Base-by-base conservation (phyloP, 257 asterid species). In the Nicotiana knightiana region DNA sequence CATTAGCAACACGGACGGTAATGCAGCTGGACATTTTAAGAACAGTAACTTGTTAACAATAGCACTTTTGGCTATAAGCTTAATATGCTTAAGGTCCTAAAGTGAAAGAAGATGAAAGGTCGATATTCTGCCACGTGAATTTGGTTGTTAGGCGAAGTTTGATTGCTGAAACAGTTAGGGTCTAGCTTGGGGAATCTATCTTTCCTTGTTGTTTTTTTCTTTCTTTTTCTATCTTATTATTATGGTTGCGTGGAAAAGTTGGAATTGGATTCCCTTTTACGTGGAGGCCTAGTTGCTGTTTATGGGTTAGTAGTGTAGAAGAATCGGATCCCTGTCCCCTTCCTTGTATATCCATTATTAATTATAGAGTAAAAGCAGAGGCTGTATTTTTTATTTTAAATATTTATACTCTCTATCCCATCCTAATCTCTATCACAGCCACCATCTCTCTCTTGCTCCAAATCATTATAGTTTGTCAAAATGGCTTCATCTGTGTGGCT, bases 191-290 rank as follows among this genome's bases (percentile, higher is more conserved):
- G 32, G 80, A 70, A 55, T 81, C 30, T 59, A 46, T 54, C 81
- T 43, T 55, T 28, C 32, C 48, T 24, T 54, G n/a, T 70, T 57
- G 3, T 55, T 43, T 46, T 53, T 59, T 81, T 67, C 43, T 67
- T 39, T 68, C 53, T 35, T 32, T 80, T 79, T 66, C 79, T 51
- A 51, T 48, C 62, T 48, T 24, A 75, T 51, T 51, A 51, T 64
- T 5, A n/a, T 78, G 39, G 24, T 80, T 80, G 58, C n/a, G 11
- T n/a, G 35, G 62, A 82, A 70, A 32, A 28, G 10, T 28, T 26
- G 37, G 75, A 75, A 75, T 73, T 81, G 55, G 85, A 82, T 82
- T 82, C 81, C 75, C 71, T 54, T 54, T 78, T 21, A 43, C 7
- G 48, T 43, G 48, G 26, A 59, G 57, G 82, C 37, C 16, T 78